Percentiles rank a stretch among this genome's conserved stretches.
phyloP scores from a whole-genome alignment of 768 basidiomycete genomes.

The Suillus subaureus region DNA sequence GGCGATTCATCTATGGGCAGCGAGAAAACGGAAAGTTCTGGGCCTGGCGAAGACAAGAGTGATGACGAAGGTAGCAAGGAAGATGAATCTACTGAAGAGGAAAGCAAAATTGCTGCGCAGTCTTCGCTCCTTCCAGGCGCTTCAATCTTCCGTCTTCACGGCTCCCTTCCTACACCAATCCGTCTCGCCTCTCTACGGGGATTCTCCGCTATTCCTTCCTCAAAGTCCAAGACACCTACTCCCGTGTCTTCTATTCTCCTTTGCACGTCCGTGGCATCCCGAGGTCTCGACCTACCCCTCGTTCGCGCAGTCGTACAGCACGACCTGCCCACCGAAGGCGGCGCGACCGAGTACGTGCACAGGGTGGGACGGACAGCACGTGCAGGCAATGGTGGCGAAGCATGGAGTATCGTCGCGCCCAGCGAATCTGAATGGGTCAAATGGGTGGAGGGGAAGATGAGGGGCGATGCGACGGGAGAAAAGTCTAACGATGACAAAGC shows the following conservation, averaged over 20 bases:
- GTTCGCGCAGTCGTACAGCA: too few species aligned
- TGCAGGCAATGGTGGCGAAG: too few species aligned
- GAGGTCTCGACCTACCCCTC: too few species aligned
- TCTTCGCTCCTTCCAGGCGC: constrained; percentile 85
- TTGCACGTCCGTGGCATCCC: too few species aligned
- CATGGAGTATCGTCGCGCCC: too few species aligned
- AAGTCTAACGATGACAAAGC: too few species aligned
- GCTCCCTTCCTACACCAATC: constrained; percentile 79
- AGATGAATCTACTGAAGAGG: constrained; percentile 13
- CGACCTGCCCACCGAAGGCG: too few species aligned
- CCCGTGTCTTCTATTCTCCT: constrained; percentile 64
- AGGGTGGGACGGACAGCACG: too few species aligned
- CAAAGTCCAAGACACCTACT: constrained; percentile 31
- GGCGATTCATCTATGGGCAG: constrained; percentile 70
- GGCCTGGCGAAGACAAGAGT: constrained; percentile 19
- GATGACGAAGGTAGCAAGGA: constrained; percentile 27
- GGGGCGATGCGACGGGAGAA: too few species aligned
- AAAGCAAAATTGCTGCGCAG: constrained; percentile 52
- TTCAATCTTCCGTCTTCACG: constrained; percentile 87
- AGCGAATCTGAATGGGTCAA: too few species aligned
- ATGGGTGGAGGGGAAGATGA: too few species aligned
- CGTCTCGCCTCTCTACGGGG: constrained; percentile 83
- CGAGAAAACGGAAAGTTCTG: constrained; percentile 25
- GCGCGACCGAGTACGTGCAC: too few species aligned
- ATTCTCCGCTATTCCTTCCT: constrained; percentile 57